Conservation (phyloP, 352 stramenopile genomes). For the Phytophthora ramorum region DNA sequence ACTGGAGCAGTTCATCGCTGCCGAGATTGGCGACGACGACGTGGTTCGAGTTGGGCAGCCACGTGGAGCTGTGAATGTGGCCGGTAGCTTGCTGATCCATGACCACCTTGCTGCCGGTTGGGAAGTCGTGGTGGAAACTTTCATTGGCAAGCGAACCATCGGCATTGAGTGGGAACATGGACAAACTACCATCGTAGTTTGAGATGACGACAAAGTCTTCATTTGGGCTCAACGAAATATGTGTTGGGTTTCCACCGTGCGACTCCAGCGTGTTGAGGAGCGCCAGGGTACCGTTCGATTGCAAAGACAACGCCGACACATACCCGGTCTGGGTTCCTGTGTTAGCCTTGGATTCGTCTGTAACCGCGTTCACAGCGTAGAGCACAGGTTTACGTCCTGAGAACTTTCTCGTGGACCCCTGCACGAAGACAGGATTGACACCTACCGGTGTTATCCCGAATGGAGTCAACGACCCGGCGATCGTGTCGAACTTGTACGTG, state of each 20-base stretch:
- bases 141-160: slow-evolving; percentile 40
- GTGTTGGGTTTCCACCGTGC: slow-evolving; percentile 38
- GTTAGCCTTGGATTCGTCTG: too few species aligned
- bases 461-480: too few species aligned
- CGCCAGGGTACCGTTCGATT: slow-evolving; percentile 30
- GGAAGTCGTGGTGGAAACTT: slow-evolving; percentile 49
- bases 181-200: slow-evolving; percentile 66
- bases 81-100: slow-evolving; percentile 41
- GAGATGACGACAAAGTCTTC: slow-evolving; percentile 53
- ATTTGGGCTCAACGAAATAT: slow-evolving; percentile 53
- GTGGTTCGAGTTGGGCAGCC: slow-evolving; percentile 42
- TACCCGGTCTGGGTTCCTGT: too few species aligned
- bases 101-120: slow-evolving; percentile 39
- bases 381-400: too few species aligned
- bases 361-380: too few species aligned
- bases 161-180: slow-evolving; percentile 46
- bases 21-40: slow-evolving; percentile 55
- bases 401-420: too few species aligned
- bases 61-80: slow-evolving; percentile 67
- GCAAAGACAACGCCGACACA: background rate
- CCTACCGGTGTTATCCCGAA: too few species aligned
- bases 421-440: too few species aligned
- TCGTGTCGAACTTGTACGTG: too few species aligned
- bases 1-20: slow-evolving; percentile 60
- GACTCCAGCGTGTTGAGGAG: background rate